phyloP scores from a whole-genome alignment of 108 stramenopile genomes.

The Cyclotella atomus region DNA sequence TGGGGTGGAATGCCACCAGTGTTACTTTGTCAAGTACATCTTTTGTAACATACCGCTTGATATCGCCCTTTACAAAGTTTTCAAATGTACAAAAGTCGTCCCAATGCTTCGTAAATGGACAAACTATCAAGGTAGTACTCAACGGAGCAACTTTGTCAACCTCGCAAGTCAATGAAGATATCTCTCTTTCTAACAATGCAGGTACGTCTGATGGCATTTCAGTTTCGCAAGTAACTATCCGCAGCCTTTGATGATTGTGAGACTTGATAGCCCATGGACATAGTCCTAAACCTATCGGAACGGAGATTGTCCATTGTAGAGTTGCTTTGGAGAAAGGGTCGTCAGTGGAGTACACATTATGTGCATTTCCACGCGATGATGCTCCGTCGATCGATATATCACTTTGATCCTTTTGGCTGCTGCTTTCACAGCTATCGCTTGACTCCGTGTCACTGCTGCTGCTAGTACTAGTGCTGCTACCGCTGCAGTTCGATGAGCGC shows the following conservation, averaged over 20 bases:
- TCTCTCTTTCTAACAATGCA: not conserved
- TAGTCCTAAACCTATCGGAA: not conserved
- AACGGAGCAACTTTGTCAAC: conserved; percentile 26
- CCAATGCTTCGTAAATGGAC: conserved; percentile 49
- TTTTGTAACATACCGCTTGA: not conserved
- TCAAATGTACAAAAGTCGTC: conserved; percentile 45
- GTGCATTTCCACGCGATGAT: not conserved
- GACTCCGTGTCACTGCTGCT: not conserved
- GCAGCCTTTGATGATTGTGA: not conserved
- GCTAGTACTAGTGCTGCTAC: not conserved
- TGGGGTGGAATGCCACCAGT: conserved; percentile 58
- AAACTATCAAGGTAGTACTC: conserved; percentile 50
- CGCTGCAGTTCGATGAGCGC: too few species aligned
- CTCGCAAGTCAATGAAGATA: conserved; percentile 1
- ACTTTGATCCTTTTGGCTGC: not conserved
- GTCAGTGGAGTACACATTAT: not conserved
- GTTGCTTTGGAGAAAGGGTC: not conserved
- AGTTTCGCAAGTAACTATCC: not conserved
- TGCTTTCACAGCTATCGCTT: not conserved
- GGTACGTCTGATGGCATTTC: not conserved
- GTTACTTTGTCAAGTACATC: conserved; percentile 37
- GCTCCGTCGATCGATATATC: not conserved
- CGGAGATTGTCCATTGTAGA: not conserved
- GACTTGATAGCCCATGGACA: not conserved
- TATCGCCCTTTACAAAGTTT: conserved; percentile 23